A percentile compares a stretch with the other conserved stretches of the same genome.
Conservation (phyloP, 805 yeast species). For the Myxozyma neglecta region DNA sequence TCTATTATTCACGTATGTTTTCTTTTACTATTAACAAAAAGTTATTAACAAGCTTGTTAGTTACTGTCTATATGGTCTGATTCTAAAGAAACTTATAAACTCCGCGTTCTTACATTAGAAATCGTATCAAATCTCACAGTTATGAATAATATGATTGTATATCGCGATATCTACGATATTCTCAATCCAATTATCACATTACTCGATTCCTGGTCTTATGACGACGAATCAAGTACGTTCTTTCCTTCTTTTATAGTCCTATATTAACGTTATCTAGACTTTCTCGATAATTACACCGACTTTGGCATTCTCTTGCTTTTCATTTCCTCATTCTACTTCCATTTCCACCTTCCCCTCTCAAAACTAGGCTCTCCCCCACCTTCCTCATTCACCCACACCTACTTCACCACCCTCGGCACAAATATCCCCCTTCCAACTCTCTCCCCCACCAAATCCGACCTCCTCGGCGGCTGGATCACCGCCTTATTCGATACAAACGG, state of each 20-base stretch:
- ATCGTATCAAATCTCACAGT: slow-evolving; percentile 48
- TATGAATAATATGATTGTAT: slow-evolving; percentile 48
- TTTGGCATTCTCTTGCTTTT: slow-evolving; percentile 63
- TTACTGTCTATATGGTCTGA: slow-evolving; percentile 48
- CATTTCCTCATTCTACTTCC: slow-evolving; percentile 44
- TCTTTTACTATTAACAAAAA: neutral
- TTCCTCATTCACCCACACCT: slow-evolving; percentile 19
- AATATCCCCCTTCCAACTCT: slow-evolving; percentile 27
- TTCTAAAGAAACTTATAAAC: slow-evolving; percentile 45
- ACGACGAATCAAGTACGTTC: slow-evolving; percentile 50
- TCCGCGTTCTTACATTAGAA: slow-evolving; percentile 55
- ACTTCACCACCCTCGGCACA: slow-evolving; percentile 26
- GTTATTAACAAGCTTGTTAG: slow-evolving; percentile 45
- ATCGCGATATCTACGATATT: slow-evolving; percentile 47
- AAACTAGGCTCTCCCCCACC: slow-evolving; percentile 3
- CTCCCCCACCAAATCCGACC: slow-evolving; percentile 35
- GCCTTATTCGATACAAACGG: slow-evolving; percentile 83
- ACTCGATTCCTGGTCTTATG: slow-evolving; percentile 51
- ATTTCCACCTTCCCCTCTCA: slow-evolving; percentile 40
- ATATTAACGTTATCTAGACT: slow-evolving; percentile 40
- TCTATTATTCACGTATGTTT: slow-evolving; percentile 10
- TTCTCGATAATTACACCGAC: slow-evolving; percentile 67
- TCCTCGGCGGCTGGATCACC: slow-evolving; percentile 69
- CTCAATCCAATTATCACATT: slow-evolving; percentile 51
- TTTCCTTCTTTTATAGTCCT: too few relatives aligned